Evolutionary conservation across 2,329 filamentous ascomycete genomes (phyloP).

Genomic region (Stachybotrys chlorohalonatus): DNA sequence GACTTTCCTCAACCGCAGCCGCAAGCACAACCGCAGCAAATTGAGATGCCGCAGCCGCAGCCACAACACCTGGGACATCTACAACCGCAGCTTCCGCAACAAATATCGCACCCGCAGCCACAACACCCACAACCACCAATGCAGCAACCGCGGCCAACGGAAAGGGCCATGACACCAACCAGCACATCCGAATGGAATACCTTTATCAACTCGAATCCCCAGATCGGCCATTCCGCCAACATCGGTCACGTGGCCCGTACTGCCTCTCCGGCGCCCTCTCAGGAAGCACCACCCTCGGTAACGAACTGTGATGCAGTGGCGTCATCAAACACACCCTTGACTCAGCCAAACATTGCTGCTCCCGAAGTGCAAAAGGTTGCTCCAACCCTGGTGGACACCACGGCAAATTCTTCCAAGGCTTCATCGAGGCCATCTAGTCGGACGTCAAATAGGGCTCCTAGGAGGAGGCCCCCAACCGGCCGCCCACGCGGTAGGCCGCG

Average conservation of each 20-base stretch:
- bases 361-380: slow-evolving; percentile 25
- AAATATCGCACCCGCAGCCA: slow-evolving; percentile 5
- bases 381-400: slow-evolving; percentile 20
- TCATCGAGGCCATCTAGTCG: slow-evolving; percentile 52
- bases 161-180: slow-evolving; percentile 34
- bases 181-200: slow-evolving; percentile 72
- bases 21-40: slow-evolving; percentile 6
- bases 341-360: slow-evolving; percentile 5
- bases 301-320: slow-evolving; percentile 1
- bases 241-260: slow-evolving; percentile 18
- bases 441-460: slow-evolving; percentile 36
- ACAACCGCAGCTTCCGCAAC: slow-evolving; percentile 6
- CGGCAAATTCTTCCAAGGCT: slow-evolving; percentile 10
- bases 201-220: slow-evolving; percentile 63
- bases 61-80: neutral
- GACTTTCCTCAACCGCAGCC: slow-evolving; percentile 12
- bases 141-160: slow-evolving; percentile 14
- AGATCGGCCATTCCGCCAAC: slow-evolving; percentile 28
- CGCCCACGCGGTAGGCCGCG: slow-evolving; percentile 46
- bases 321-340: neutral
- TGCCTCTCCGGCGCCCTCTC: slow-evolving; percentile 27
- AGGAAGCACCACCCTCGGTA: slow-evolving; percentile 9
- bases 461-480: slow-evolving; percentile 36
- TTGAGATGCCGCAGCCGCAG: neutral
- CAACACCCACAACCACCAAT: neutral